Conservation (phyloP, 768 basidiomycete genomes). For the Podaxis sp. region DNA sequence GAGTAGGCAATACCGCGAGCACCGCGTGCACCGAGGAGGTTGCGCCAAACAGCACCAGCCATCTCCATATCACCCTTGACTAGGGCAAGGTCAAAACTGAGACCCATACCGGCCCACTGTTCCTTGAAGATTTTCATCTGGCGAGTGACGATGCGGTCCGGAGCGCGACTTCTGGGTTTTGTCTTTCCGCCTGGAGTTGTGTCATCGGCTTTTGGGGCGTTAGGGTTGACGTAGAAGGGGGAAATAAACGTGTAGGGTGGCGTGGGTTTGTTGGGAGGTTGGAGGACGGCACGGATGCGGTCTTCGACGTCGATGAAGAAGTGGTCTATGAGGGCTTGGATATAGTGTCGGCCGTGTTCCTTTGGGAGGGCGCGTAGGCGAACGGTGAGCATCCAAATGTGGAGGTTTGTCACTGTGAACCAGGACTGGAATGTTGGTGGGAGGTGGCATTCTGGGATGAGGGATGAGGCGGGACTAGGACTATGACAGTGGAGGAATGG, state of each 20-base stretch:
- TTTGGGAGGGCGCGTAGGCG: constrained; percentile 80
- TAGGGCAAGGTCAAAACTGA: constrained; percentile 77
- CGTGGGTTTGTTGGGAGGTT: constrained; percentile 40
- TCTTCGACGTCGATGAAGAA: constrained; percentile 95
- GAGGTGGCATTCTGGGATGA: constrained; percentile 63
- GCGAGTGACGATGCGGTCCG: constrained; percentile 73
- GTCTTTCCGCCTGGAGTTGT: constrained; percentile 10
- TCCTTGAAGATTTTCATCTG: constrained; percentile 93
- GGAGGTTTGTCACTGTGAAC: constrained; percentile 91
- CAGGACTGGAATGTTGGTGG: constrained; percentile 96
- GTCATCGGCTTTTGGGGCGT: constrained; percentile 19
- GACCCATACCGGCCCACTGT: constrained; percentile 81
- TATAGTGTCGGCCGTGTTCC: constrained; percentile 60
- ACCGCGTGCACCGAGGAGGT: constrained; percentile 82
- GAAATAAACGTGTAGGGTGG: constrained; percentile 43
- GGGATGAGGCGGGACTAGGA: background rate
- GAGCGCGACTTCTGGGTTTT: constrained; percentile 39
- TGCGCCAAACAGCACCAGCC: constrained; percentile 88
- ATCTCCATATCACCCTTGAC: constrained; percentile 76
- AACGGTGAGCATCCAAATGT: constrained; percentile 87
- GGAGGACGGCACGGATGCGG: constrained; percentile 77
- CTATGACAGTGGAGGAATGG: constrained; percentile 6
- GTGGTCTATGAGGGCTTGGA: constrained; percentile 86
- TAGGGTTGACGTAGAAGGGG: constrained; percentile 44
- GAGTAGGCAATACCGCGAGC: constrained; percentile 61